These are phyloP conservation scores for Hypomyces perniciosus DNA, from an alignment of 2,329 filamentous ascomycete species.

Conservation along the genomic window DNA sequence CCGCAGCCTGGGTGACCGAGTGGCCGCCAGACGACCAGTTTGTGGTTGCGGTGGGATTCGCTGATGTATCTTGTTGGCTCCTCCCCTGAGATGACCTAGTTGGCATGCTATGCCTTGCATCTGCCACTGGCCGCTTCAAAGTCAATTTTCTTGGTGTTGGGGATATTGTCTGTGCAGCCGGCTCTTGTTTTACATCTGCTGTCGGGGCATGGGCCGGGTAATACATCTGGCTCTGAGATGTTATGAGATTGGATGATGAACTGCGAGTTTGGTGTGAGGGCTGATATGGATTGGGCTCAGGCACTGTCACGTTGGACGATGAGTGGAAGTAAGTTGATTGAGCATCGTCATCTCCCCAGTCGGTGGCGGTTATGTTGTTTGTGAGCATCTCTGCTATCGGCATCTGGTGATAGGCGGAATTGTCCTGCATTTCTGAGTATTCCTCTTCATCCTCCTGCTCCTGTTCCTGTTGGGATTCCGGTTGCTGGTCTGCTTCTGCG, in stretches of 20 bases:
- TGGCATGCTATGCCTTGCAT: neutral
- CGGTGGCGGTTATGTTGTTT: constrained; percentile 16
- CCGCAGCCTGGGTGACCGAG: constrained; percentile 6
- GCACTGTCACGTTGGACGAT: constrained; percentile 20
- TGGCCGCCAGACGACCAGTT: constrained; percentile 4
- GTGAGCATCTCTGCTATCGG: constrained; percentile 25
- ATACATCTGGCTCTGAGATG: constrained; percentile 17
- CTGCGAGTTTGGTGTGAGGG: constrained; percentile 13
- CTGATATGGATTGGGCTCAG: constrained; percentile 19
- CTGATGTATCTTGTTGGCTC: neutral
- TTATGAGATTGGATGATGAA: constrained; percentile 10
- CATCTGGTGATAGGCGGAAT: constrained; percentile 23
- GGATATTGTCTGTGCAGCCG: neutral
- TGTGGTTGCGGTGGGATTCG: neutral
- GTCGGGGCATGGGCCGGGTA: constrained; percentile 13
- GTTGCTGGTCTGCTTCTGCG: constrained; percentile 4
- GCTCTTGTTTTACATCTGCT: constrained; percentile 3
- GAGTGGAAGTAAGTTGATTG: constrained; percentile 25
- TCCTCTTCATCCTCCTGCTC: constrained; percentile 15
- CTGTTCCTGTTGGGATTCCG: constrained; percentile 14
- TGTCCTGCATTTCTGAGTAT: constrained; percentile 7
- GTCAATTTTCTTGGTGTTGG: neutral
- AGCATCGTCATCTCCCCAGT: constrained; percentile 15
- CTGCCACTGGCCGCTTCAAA: neutral
- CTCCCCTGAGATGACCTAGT: neutral